phyloP scores from a whole-genome alignment of 441 rosid species.

The Erodium trifolium region DNA sequence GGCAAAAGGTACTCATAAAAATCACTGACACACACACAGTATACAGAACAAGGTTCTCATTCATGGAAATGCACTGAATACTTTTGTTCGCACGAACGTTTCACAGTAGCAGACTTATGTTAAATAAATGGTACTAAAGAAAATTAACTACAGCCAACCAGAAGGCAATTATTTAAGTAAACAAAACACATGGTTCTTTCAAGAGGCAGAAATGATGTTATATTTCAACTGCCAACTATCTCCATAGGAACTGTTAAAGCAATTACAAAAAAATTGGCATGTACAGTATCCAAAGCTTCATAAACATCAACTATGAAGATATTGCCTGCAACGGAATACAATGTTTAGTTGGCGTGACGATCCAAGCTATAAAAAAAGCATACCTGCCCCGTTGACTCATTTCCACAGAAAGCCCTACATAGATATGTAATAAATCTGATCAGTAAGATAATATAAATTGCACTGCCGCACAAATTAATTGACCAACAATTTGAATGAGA shows the following conservation, averaged over 20 bases:
- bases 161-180: background rate
- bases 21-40: too few species aligned
- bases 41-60: background rate
- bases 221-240: background rate
- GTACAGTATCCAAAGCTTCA: too few species aligned
- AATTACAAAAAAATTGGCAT: conserved; percentile 3
- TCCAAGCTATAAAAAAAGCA: conserved; percentile 6
- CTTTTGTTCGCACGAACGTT: background rate
- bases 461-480: background rate
- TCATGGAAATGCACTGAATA: background rate
- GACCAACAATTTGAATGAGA: background rate
- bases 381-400: conserved; percentile 69
- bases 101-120: background rate
- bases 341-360: background rate
- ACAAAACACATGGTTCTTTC: background rate
- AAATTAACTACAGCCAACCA: background rate
- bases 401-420: conserved; percentile 60
- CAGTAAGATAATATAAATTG: background rate
- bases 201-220: too few species aligned
- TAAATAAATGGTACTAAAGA: background rate
- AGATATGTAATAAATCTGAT: conserved; percentile 5
- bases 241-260: background rate
- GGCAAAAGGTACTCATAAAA: background rate
- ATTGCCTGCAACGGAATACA: background rate
- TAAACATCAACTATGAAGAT: too few species aligned